Evolutionary conservation across 257 asterid genomes (phyloP).

Genomic region (Verbena officinalis): DNA sequence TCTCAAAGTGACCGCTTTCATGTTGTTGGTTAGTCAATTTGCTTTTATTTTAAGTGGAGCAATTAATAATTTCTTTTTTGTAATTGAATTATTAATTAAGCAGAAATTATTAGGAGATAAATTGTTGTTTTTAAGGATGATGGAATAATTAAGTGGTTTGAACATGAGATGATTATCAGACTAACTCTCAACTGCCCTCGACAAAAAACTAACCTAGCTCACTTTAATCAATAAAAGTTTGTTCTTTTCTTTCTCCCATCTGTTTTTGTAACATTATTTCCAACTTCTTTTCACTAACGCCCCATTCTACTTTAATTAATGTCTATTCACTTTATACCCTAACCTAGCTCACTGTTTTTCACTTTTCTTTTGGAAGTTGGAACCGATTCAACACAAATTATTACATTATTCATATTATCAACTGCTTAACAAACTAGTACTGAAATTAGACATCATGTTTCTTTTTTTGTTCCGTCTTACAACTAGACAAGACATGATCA

Average conservation of each 20-base stretch:
- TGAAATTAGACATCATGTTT: too few species aligned
- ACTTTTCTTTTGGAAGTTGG: too few species aligned
- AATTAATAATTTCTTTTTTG: background rate
- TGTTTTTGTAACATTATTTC: constrained; percentile 3
- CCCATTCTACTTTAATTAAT: constrained; percentile 27
- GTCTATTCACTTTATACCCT: constrained; percentile 28
- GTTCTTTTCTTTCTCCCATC: constrained; percentile 9
- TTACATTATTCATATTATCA: too few species aligned
- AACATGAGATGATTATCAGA: background rate
- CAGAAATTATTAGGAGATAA: background rate
- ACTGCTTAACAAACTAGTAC: too few species aligned
- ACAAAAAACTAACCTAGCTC: constrained; percentile 31
- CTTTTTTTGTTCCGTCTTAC: too few species aligned
- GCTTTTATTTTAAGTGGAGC: too few species aligned
- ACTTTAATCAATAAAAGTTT: constrained; percentile 3
- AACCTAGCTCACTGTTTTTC: constrained; percentile 1
- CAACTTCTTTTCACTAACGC: background rate
- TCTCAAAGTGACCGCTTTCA: background rate
- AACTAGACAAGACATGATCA: too few species aligned
- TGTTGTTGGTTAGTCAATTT: too few species aligned
- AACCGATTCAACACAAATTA: too few species aligned
- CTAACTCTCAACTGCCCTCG: constrained; percentile 16
- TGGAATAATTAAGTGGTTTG: background rate
- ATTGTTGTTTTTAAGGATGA: background rate
- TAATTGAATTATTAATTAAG: background rate